These are phyloP conservation scores for Thielaviopsis ethacetica DNA, from an alignment of 2,329 filamentous ascomycete species.

Conservation along the genomic window DNA sequence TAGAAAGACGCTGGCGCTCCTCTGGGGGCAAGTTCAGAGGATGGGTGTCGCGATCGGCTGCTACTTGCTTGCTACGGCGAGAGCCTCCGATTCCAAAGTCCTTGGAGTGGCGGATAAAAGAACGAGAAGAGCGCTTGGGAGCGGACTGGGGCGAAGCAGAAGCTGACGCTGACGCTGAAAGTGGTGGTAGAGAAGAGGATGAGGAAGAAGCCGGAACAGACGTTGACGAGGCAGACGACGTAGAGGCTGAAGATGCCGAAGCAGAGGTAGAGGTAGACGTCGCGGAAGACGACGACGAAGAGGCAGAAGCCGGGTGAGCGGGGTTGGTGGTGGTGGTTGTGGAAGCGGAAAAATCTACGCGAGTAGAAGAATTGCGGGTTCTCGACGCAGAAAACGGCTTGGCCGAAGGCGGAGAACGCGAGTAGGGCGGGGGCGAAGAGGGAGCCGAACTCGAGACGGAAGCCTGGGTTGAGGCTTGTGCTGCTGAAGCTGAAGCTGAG, in stretches of 20 bases:
- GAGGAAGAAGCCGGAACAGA: background rate
- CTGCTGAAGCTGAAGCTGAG: too few species aligned
- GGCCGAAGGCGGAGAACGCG: conserved; percentile 5
- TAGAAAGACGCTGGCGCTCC: conserved; percentile 63
- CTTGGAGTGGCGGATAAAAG: conserved; percentile 31
- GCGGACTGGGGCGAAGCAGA: background rate
- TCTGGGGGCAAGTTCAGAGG: conserved; percentile 83
- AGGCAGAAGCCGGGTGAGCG: background rate
- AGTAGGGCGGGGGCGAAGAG: conserved; percentile 9
- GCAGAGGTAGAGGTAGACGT: background rate
- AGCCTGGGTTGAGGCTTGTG: background rate
- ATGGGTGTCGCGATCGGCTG: conserved; percentile 52
- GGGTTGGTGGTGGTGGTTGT: background rate
- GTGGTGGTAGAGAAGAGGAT: background rate
- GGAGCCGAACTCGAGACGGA: background rate
- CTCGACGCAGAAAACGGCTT: conserved; percentile 7
- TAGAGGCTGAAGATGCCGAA: background rate
- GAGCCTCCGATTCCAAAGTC: conserved; percentile 28
- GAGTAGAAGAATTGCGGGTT: conserved; percentile 4
- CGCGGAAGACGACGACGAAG: background rate
- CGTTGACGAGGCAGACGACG: background rate
- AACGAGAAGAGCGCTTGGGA: conserved; percentile 14
- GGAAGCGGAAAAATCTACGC: background rate
- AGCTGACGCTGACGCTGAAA: background rate
- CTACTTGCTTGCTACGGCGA: conserved; percentile 30